Evolutionary conservation across 345 rosid genomes (phyloP), one percentile per base, ranked within the genome.

Genomic region (Reutealis trisperma): DNA sequence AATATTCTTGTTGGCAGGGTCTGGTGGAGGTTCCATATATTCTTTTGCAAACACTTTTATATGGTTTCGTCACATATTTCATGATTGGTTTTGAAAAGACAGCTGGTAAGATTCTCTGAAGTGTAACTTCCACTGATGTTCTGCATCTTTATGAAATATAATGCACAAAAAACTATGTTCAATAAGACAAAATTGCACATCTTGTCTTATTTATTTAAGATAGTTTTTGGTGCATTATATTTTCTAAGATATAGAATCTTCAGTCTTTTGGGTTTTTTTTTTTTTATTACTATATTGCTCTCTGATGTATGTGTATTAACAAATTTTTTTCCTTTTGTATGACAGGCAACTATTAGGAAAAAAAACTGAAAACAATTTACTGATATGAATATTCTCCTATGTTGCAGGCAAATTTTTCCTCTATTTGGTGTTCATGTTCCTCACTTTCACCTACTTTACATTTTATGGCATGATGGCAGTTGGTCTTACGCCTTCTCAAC

Each of bases 401-500:
- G 10, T 67, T 70, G 88, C 96, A 92, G 98, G 90, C 19, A 94
- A 94, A 78, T 89, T 94, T 80, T 57, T 90, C 16, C 79, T 94
- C 22, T 94, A 86, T 70, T 37, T 93, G 80, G 60, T 93, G 74
- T 90, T 94, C 91, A 86, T 89, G 94, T 94, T 94, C 87, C 92
- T 93, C 58, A 93, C 98, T 2, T 94, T 94, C 92, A 88, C 94
- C 24, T 94, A 88, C 89, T 94, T 86, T 76, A 94, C 98, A 84
- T 88, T 88, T 81, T 93, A 91, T 6, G 98, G 98, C 25, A 89
- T 93, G 95, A 91, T 94, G 98, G 97, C 92, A 25, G 92, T 94
- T 75, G 98, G 98, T 70, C 90, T 94, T 77, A 93, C 97, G 47
- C 96, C 98, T 51, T 78, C 81, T 67, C 95, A 79, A 65, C 93